Evolutionary conservation across 495 filamentous ascomycete species (phyloP).

Genomic region (Penicilliopsis zonata): DNA sequence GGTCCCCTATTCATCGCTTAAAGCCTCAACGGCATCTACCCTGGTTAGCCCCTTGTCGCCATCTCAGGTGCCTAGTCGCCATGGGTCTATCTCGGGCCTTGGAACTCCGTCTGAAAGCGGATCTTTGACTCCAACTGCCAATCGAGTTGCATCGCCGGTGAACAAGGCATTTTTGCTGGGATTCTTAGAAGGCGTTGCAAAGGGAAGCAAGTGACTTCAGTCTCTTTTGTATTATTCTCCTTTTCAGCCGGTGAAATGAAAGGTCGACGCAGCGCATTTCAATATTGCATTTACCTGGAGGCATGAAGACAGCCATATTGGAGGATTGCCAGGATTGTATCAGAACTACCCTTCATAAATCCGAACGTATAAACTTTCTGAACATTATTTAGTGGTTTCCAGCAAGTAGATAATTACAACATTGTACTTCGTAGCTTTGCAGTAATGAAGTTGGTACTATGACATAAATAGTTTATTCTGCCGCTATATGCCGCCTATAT

Average conservation of each 20-base stretch:
- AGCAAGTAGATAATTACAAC: no score
- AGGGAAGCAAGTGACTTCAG: constrained; percentile 21
- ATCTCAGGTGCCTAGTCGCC: constrained; percentile 19
- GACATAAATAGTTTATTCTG: constrained; percentile 2
- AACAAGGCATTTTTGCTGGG: constrained; percentile 70
- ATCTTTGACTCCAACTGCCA: constrained; percentile 29
- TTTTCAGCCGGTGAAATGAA: no score
- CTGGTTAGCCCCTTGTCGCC: constrained; percentile 38
- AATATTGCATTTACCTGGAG: no score
- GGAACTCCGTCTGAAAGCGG: constrained; percentile 29
- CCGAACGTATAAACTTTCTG: no score
- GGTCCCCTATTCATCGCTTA: constrained; percentile 10
- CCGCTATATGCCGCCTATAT: neutral
- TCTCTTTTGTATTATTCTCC: no score
- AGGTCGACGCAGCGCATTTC: no score
- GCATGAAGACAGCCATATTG: no score
- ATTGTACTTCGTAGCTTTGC: no score
- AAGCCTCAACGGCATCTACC: constrained; percentile 14
- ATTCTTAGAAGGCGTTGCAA: constrained; percentile 55
- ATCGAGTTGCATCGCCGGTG: constrained; percentile 46
- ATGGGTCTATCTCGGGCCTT: constrained; percentile 28
- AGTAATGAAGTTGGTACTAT: no score
- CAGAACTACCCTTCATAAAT: no score
- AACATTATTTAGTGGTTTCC: no score
- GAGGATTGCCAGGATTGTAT: no score